Base-by-base conservation (phyloP, 1,139 yeast species). In the Yamadazyma songkhlaensis region DNA sequence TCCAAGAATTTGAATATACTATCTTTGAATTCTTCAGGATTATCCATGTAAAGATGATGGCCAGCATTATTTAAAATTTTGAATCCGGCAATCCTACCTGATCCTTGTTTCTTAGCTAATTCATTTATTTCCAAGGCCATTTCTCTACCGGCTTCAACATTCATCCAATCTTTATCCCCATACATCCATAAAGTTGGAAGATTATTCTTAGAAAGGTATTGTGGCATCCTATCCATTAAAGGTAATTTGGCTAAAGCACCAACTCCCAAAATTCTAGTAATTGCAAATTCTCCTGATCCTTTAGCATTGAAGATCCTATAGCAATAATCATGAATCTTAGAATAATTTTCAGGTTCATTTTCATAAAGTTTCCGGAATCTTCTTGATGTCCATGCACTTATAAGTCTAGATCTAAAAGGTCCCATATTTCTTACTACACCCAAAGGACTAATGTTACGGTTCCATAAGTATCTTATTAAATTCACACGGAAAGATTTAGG, bases 31-130 rank as follows among this genome's bases (percentile, higher is more conserved):
- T 45, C 54, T 6, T 47, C 49, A 5, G 84, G 81, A 46, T 87
- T 86, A 55, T 87, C 95, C 43, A 87, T 61, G 50, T 85, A 85
- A 39, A 87, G 58, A 57, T 87, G 92, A 54, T 87, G 96, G 0
- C 95, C 92, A 1, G 90, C 79, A 36, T 74, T 63, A 2, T 67
- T 55, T 1, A 85, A 63, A 8, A 77, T 63, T 11, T 59, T 60
- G 42, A 74, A 79, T 5, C 46, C 33, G 2, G 73, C 67, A 35
- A 63, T 47, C 11, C 47, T 41, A 33, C 46, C 42, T 15, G 39
- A 29, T 35, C 43, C 37, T 9, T 42, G 38, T 6, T 45, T 43
- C 10, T 43, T 39, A 0, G 72, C 50, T 36, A 67, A 49, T n/a
- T 51, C 40, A 42, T 70, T 70, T 35, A 69, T 68, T 40, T 68